These are phyloP conservation scores for Stramenopiles sp. DNA, from an alignment of 352 stramenopile genomes.

Conservation along the genomic window DNA sequence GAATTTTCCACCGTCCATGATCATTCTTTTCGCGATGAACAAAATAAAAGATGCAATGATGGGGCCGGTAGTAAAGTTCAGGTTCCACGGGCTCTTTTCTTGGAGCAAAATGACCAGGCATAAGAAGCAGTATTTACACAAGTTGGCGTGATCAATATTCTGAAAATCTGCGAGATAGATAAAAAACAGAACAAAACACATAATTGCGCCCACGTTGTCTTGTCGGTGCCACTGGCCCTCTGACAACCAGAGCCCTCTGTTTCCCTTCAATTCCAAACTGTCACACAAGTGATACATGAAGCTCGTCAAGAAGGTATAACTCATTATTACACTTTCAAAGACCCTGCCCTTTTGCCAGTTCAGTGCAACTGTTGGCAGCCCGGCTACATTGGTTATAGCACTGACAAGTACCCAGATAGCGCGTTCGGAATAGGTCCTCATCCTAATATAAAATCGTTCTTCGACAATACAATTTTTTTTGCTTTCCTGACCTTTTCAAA, in stretches of 20 bases:
- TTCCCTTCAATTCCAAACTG: neutral
- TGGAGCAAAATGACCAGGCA: neutral
- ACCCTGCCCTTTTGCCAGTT: neutral
- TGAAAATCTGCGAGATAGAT: neutral
- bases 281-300: neutral
- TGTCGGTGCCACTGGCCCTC: neutral
- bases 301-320: neutral
- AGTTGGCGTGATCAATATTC: neutral
- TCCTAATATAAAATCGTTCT: too few relatives aligned
- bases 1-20: neutral
- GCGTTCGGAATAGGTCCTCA: too few relatives aligned
- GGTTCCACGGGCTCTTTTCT: neutral
- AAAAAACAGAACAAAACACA: neutral
- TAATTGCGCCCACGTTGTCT: neutral
- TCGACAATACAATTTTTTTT: too few relatives aligned
- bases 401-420: neutral
- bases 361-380: neutral
- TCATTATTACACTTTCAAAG: constrained; percentile 1
- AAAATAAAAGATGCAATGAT: neutral
- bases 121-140: neutral
- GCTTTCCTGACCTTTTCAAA: too few relatives aligned
- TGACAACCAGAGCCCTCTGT: neutral
- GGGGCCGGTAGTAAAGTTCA: neutral
- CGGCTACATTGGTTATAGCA: neutral
- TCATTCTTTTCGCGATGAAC: neutral